Evolutionary conservation across 148 eudicot genomes (phyloP).

Genomic region (Limonium bicolor): DNA sequence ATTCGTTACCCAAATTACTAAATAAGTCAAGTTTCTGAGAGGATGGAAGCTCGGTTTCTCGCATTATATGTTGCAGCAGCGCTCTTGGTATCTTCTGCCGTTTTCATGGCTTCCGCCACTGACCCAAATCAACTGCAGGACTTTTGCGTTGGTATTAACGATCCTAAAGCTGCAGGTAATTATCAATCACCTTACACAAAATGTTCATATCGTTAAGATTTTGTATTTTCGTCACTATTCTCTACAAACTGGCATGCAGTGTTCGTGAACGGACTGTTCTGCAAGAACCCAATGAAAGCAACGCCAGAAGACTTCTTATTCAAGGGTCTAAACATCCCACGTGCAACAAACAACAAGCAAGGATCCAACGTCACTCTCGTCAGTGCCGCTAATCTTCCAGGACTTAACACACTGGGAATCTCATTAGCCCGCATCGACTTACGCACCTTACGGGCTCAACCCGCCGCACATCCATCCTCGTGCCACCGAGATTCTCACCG

Average conservation of each 20-base stretch:
- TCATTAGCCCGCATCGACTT: conserved; percentile 17
- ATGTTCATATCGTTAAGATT: too few species aligned
- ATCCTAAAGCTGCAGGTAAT: not conserved
- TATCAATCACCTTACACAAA: not conserved
- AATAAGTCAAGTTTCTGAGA: too few species aligned
- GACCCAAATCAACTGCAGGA: conserved; percentile 5
- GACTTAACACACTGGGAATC: conserved; percentile 23
- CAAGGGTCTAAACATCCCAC: conserved; percentile 9
- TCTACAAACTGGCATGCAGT: too few species aligned
- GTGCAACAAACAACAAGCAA: conserved; percentile 8
- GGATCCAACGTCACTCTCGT: conserved; percentile 7
- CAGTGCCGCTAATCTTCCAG: conserved; percentile 8
- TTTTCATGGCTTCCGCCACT: not conserved
- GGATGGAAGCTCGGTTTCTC: too few species aligned
- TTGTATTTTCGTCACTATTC: too few species aligned
- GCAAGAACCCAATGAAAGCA: conserved; percentile 7
- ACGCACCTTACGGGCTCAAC: conserved; percentile 9
- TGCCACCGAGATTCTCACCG: conserved; percentile 15
- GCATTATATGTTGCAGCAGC: too few species aligned
- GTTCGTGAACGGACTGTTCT: conserved; percentile 6
- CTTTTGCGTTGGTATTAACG: not conserved
- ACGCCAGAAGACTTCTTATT: conserved; percentile 9
- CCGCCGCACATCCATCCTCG: conserved; percentile 21
- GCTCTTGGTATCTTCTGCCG: not conserved
- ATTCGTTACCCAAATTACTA: too few species aligned